Percentiles rank a stretch among this genome's conserved stretches.
phyloP scores from a whole-genome alignment of 139 green algal species.

The Diplosphaera chodatii region DNA sequence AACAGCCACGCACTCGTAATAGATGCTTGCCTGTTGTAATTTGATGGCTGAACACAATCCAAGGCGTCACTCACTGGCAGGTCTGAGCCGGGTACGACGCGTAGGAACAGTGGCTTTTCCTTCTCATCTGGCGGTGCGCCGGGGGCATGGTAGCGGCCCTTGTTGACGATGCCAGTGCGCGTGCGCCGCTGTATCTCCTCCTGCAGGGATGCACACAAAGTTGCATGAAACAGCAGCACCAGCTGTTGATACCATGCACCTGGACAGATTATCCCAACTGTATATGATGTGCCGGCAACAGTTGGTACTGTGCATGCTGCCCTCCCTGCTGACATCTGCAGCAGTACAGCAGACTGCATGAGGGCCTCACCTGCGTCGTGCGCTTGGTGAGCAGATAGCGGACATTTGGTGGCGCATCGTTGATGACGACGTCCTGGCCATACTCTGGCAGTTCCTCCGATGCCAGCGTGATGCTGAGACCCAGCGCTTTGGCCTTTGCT shows the following conservation, averaged over 20 bases:
- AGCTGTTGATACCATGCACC: no score
- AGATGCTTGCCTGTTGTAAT: no score
- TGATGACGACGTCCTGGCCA: conserved; percentile 39
- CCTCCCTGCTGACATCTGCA: no score
- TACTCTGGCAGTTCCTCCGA: conserved; percentile 5
- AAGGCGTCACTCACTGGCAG: background rate
- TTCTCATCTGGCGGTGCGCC: conserved; percentile 13
- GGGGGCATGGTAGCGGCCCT: conserved; percentile 38
- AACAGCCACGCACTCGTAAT: no score
- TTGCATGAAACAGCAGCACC: no score
- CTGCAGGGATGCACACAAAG: no score
- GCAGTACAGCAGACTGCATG: background rate
- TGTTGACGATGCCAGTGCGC: conserved; percentile 30
- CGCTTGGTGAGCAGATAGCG: conserved; percentile 43
- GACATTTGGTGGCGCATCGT: conserved; percentile 29
- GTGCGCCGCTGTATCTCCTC: conserved; percentile 48
- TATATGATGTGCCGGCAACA: no score
- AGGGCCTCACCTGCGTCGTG: conserved; percentile 5
- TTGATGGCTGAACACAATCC: no score
- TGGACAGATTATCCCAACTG: no score
- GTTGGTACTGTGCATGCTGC: no score
- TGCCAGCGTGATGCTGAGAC: background rate
- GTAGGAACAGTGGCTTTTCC: conserved; percentile 42
- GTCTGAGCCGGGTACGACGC: conserved; percentile 25
- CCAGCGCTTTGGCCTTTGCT: background rate